Base-by-base conservation (phyloP, 192 early-diverging fungal genomes). In the Backusella mclennaniae region DNA sequence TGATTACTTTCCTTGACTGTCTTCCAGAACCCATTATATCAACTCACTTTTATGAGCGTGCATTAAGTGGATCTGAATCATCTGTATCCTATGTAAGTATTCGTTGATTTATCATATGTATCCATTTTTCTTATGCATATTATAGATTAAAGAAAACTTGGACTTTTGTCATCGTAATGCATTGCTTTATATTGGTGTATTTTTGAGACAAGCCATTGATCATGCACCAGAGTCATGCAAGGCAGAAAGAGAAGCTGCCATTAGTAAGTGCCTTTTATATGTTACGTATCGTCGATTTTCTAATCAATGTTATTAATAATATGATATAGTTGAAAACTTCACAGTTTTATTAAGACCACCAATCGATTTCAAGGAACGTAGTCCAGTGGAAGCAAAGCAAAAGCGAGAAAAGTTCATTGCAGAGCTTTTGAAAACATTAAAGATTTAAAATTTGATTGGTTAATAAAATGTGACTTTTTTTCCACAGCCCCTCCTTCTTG, bases 1-100 rank as follows among this genome's bases (percentile, higher is more conserved):
- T 97, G 9, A 73, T 97, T 2, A 76, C 85, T 15, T 89, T 97
- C 67, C 77, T 97, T 6, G 86, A 89, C n/a, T 87, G 88, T 6
- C 83, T 97, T 21, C 88, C 88, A 0, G 93, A 92, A 49, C 91
- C 94, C 8, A 90, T 96, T 21, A 87, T 97, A 0, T 92, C 94
- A 0, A 76, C 75, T 7, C 75, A 86, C n/a, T 82, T 95, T 69
- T 94, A 93, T 71, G 46, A 83, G 1, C 85, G 85, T 7, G 92
- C 90, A 41, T 74, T 94, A 8, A 87, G 86, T 75, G 92, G 91
- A 0, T 91, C 79, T 0, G 72, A 71, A 12, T 71, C 83, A 79
- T 78, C 85, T 49, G 59, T 87, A 36, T 33, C 80, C 69, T 74
- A 71, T 46, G 73, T 74, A 78, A 73, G 26, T 52, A 46, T 11